Conservation (phyloP, 2,329 filamentous ascomycete species). For the Polychaeton citri region DNA sequence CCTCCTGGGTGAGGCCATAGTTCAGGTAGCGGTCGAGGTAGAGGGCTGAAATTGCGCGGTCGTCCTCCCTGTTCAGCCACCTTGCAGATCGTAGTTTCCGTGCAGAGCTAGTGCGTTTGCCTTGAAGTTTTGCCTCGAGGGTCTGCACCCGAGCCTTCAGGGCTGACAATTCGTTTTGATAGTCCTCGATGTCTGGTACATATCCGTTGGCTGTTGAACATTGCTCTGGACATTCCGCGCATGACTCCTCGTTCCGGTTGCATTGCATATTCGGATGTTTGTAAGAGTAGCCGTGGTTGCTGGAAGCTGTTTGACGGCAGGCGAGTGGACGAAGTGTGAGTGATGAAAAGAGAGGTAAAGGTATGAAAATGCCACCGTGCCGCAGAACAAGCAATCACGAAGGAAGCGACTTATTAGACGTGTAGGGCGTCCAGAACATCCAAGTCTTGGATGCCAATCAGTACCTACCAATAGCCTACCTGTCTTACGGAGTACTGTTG, state of each 20-base stretch:
- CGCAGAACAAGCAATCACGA: too few relatives aligned
- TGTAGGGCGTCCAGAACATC: too few relatives aligned
- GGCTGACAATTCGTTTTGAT: conserved; percentile 15
- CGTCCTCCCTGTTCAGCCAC: conserved; percentile 18
- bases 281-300: too few relatives aligned
- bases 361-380: too few relatives aligned
- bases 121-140: conserved; percentile 14
- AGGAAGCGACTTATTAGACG: too few relatives aligned
- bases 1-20: conserved; percentile 16
- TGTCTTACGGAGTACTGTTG: too few relatives aligned
- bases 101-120: conserved; percentile 6
- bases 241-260: not conserved
- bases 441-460: too few relatives aligned
- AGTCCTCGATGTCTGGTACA: conserved; percentile 17
- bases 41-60: conserved; percentile 16
- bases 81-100: conserved; percentile 13
- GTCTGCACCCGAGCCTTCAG: conserved; percentile 16
- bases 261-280: not conserved
- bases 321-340: too few relatives aligned
- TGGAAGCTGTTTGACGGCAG: too few relatives aligned
- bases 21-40: conserved; percentile 20
- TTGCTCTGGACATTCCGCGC: not conserved
- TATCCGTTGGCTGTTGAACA: not conserved
- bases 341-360: too few relatives aligned
- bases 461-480: too few relatives aligned